Base-by-base conservation (phyloP, 768 basidiomycete genomes). In the Fistulinella prunicolor region DNA sequence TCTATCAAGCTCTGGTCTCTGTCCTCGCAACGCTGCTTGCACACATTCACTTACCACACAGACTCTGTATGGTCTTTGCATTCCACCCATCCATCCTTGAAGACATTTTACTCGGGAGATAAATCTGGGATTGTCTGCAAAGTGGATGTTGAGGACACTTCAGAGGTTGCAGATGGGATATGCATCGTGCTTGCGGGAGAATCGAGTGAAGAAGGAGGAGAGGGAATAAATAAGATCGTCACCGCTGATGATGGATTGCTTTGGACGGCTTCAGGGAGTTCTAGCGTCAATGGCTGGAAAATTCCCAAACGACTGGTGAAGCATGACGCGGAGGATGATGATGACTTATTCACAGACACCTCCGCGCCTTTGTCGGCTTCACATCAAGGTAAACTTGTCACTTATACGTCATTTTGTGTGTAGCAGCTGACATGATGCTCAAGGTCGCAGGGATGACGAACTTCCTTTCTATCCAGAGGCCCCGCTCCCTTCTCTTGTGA, bases 1-100 rank as follows among this genome's bases (percentile, higher is more conserved):
- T 92, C 91, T 3, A 80, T 92, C 66, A 97, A 95, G 64, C 79
- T 98, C 23, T 99, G 96, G 96, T 97, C 94, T 1, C 75, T 97
- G 16, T 69, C 79, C 1, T 82, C 90, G 0, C 94, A 97, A 62
- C 79, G 89, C 10, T 95, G 93, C 60, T 70, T 99, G 14, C 94
- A 99, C 60, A 98, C 95, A 2, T 99, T 97, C 71, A 89, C 90
- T 0, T 86, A 97, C 61, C 95, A 98, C 64, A 83, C 89, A 13
- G 92, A 94, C 51, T 89, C 88, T 13, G 93, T 97, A 38, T 98
- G 96, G 95, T 85, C 94, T 0, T 73, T 99, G 7, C 82, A 81
- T 62, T 95, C 94, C 9, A 76, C 82, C 0, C 94, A 98, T 63
- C 90, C 94, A 0, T 82, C 86, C 8, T 75, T 99, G 43, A 83